A percentile compares a stretch with the other conserved stretches of the same genome.
Conservation (phyloP, 306 rosid species). For the cucumber (Cucumis sativus) region DNA sequence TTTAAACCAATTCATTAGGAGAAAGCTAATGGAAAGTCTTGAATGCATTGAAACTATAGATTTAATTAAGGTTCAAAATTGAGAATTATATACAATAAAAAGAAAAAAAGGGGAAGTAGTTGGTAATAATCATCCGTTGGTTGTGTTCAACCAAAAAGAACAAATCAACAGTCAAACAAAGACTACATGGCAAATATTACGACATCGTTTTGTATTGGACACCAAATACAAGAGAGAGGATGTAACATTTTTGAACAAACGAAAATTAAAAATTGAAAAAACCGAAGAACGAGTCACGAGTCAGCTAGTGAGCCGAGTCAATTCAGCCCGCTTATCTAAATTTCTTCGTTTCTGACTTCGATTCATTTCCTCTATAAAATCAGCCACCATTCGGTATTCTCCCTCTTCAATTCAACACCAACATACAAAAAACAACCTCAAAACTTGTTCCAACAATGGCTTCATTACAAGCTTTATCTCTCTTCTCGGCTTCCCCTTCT, state of each 20-base stretch:
- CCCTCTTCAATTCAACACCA: neutral
- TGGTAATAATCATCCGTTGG: too few relatives aligned
- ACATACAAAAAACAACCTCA: neutral
- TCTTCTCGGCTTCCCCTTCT: slow-evolving; percentile 16
- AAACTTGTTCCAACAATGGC: slow-evolving; percentile 22
- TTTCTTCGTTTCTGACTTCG: slow-evolving; percentile 7
- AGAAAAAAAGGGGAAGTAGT: too few relatives aligned
- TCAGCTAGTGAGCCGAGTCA: slow-evolving; percentile 8
- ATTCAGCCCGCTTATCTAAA: neutral
- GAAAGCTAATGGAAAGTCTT: too few relatives aligned
- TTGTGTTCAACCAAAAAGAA: neutral
- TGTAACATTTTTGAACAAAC: neutral
- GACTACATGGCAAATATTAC: neutral
- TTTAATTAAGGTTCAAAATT: too few relatives aligned
- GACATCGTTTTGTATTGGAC: neutral
- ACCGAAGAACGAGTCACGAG: neutral
- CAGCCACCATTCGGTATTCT: neutral
- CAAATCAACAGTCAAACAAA: neutral
- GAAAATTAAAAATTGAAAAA: neutral
- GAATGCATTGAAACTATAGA: too few relatives aligned
- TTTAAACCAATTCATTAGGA: too few relatives aligned
- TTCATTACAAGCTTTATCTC: slow-evolving; percentile 28
- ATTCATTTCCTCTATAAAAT: slow-evolving; percentile 8
- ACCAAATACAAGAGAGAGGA: neutral
- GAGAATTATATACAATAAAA: too few relatives aligned